Percentiles rank a stretch among this genome's conserved stretches.
These are phyloP conservation scores for Xylaria scruposa DNA, from an alignment of 495 filamentous ascomycete genomes.

Conservation along the genomic window DNA sequence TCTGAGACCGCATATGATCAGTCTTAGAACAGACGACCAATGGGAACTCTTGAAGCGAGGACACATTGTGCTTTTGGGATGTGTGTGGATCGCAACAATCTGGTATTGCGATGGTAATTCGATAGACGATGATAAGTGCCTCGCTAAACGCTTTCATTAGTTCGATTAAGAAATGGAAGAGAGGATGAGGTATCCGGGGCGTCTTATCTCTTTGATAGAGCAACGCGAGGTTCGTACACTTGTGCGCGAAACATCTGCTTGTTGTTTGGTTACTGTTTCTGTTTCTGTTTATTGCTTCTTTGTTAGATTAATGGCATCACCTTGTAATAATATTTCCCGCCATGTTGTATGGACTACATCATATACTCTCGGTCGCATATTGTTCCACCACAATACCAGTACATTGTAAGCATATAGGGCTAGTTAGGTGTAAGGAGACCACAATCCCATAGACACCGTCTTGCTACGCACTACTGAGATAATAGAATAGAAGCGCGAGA, in stretches of 20 bases:
- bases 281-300: neutral
- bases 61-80: neutral
- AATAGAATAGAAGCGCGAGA: neutral
- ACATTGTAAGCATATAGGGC: neutral
- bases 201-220: neutral
- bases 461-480: neutral
- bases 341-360: neutral
- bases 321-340: too few relatives aligned
- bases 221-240: too few relatives aligned
- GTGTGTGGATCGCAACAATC: neutral
- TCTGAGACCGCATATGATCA: constrained; percentile 8
- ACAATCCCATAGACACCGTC: neutral
- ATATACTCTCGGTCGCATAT: neutral
- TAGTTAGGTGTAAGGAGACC: neutral
- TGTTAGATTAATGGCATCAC: too few relatives aligned
- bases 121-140: neutral
- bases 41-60: neutral
- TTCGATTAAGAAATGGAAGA: too few relatives aligned
- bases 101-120: neutral
- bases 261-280: neutral
- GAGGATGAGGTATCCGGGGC: neutral
- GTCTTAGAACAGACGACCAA: constrained; percentile 1
- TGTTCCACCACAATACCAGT: neutral
- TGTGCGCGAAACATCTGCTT: neutral
- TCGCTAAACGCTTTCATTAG: neutral